phyloP scores from a whole-genome alignment of 371 early-diverging fungal species.

The Mucor piriformis region DNA sequence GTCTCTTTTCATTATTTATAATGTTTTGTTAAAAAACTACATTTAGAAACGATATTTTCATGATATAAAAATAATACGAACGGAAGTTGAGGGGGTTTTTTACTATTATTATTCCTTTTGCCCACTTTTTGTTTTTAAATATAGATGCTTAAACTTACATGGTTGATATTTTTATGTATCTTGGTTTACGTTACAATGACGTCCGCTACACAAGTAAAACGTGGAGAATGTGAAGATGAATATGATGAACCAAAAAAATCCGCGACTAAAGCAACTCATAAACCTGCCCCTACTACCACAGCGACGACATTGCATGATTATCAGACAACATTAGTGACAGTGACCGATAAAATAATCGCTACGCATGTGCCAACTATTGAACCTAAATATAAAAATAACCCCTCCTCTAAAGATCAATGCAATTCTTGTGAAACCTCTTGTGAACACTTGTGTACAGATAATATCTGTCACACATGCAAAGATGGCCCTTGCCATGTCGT shows the following conservation, averaged over 20 bases:
- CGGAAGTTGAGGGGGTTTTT: too few species aligned
- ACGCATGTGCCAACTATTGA: background rate
- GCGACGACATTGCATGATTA: too few species aligned
- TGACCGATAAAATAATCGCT: too few species aligned
- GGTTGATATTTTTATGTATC: background rate
- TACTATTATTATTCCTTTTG: too few species aligned
- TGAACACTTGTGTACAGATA: background rate
- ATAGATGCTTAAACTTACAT: background rate
- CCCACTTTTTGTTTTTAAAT: background rate
- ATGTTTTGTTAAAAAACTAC: slow-evolving; percentile 3
- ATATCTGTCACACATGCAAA: background rate
- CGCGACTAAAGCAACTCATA: too few species aligned
- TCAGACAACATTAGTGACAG: too few species aligned
- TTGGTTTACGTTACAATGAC: background rate
- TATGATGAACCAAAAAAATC: background rate
- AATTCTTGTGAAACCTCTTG: background rate
- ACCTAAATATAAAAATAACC: background rate
- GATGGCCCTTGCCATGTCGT: background rate
- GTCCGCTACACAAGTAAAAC: background rate
- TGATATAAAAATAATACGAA: background rate
- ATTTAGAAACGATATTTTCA: background rate
- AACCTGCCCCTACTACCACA: too few species aligned
- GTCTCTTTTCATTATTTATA: background rate
- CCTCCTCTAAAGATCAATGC: background rate
- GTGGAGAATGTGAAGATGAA: background rate